phyloP scores from a whole-genome alignment of 2,329 filamentous ascomycete genomes.

The Fusarium sp. region DNA sequence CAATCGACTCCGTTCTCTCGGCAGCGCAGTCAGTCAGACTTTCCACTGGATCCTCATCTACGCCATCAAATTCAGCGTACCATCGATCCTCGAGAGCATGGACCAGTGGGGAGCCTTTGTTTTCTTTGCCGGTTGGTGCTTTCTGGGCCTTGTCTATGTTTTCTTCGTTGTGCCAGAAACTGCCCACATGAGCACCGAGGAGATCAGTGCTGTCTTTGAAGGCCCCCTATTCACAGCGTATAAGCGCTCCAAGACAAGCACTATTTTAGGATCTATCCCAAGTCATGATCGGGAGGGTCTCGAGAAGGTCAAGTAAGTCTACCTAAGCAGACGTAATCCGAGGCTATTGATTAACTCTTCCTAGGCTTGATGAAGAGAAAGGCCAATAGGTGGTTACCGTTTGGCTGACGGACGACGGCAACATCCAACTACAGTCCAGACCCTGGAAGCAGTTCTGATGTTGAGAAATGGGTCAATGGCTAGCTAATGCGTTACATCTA shows the following conservation, averaged over 20 bases:
- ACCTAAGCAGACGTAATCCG: too few species aligned
- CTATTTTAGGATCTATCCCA: too few species aligned
- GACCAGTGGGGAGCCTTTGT: conserved; percentile 55
- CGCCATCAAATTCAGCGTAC: conserved; percentile 49
- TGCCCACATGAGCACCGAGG: conserved; percentile 52
- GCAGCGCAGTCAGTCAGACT: conserved; percentile 45
- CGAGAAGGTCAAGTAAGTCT: too few species aligned
- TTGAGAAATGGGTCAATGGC: too few species aligned
- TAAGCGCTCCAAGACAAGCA: neutral
- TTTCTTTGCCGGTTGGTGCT: conserved; percentile 56
- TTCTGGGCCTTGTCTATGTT: conserved; percentile 52
- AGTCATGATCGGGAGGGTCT: too few species aligned
- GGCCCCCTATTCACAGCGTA: conserved; percentile 42
- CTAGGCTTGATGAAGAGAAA: too few species aligned
- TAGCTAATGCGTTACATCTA: too few species aligned
- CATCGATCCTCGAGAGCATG: conserved; percentile 49
- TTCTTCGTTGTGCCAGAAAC: conserved; percentile 55
- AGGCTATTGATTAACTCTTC: too few species aligned
- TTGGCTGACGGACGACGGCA: too few species aligned
- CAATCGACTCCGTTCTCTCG: conserved; percentile 58
- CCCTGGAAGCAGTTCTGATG: too few species aligned
- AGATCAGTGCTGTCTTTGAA: conserved; percentile 53
- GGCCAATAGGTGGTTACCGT: too few species aligned
- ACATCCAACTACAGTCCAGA: too few species aligned
- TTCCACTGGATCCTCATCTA: conserved; percentile 54